These are phyloP conservation scores for Luffa aegyptiaca DNA, from an alignment of 306 rosid genomes.

Conservation along the genomic window DNA sequence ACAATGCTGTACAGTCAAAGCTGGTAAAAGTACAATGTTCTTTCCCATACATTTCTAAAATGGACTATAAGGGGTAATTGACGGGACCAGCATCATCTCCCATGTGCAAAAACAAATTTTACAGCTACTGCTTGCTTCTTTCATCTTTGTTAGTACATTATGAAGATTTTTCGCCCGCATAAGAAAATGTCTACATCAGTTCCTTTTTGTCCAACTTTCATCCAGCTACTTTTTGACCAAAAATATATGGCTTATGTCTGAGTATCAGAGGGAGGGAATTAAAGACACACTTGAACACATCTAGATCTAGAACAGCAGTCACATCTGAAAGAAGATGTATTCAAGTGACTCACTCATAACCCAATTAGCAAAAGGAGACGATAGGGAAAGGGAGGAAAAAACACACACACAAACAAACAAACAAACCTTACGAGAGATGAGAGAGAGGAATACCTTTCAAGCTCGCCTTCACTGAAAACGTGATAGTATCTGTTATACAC, in stretches of 20 bases:
- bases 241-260: neutral
- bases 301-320: neutral
- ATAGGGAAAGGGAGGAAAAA: neutral
- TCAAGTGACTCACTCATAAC: neutral
- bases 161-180: neutral
- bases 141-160: neutral
- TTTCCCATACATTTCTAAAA: neutral
- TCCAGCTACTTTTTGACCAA: neutral
- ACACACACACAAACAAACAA: neutral
- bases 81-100: neutral
- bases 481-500: slow-evolving; percentile 91
- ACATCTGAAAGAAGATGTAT: neutral
- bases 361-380: neutral
- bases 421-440: neutral
- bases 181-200: neutral
- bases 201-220: neutral
- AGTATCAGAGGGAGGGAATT: neutral
- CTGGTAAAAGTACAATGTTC: neutral
- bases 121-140: neutral
- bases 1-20: neutral
- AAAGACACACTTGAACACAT: neutral
- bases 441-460: slow-evolving; percentile 55
- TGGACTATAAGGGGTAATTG: neutral
- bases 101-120: neutral
- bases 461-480: slow-evolving; percentile 91